A percentile compares a stretch with the other conserved stretches of the same genome.
phyloP scores from a whole-genome alignment of 2,329 filamentous ascomycete species.

The Exophiala oligosperma region DNA sequence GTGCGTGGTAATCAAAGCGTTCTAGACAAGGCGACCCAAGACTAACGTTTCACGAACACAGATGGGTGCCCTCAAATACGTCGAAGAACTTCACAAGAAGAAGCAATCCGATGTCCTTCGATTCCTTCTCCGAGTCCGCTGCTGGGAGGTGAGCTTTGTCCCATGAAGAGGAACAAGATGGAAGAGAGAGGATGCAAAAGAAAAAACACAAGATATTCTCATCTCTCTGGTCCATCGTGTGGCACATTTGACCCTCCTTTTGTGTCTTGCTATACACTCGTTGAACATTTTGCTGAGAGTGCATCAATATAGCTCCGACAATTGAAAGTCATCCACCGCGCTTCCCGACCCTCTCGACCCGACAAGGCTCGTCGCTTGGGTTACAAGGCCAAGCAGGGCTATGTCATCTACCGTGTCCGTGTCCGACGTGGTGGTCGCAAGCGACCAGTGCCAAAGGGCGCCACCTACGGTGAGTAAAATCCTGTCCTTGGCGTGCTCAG shows the following conservation, averaged over 20 bases:
- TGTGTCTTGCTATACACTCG: constrained; percentile 89
- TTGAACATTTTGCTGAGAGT: constrained; percentile 99
- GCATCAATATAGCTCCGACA: constrained; percentile 99
- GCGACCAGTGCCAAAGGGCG: constrained; percentile 93
- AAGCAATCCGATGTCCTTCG: constrained; percentile 99
- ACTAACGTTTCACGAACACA: constrained; percentile 36
- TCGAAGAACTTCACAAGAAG: constrained; percentile 99
- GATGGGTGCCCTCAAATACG: constrained; percentile 99
- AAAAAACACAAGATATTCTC: constrained; percentile 11
- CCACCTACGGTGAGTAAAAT: constrained; percentile 81
- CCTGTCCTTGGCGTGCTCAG: no score
- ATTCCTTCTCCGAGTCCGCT: constrained; percentile 99
- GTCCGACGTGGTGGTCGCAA: constrained; percentile 99
- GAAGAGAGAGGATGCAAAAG: constrained; percentile 5
- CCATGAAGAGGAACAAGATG: constrained; percentile 24
- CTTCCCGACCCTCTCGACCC: constrained; percentile 94
- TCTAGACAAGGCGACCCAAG: neutral
- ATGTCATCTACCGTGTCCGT: constrained; percentile 99
- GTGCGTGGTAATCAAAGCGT: constrained; percentile 1
- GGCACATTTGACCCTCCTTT: constrained; percentile 19
- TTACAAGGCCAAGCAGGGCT: constrained; percentile 99
- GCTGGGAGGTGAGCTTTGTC: constrained; percentile 80
- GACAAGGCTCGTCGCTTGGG: constrained; percentile 99
- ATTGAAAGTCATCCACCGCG: constrained; percentile 99
- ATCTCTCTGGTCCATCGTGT: constrained; percentile 36